Percentiles rank a stretch among this genome's conserved stretches.
Conservation (phyloP, 108 stramenopile genomes). For the Skeletonema potamos region DNA sequence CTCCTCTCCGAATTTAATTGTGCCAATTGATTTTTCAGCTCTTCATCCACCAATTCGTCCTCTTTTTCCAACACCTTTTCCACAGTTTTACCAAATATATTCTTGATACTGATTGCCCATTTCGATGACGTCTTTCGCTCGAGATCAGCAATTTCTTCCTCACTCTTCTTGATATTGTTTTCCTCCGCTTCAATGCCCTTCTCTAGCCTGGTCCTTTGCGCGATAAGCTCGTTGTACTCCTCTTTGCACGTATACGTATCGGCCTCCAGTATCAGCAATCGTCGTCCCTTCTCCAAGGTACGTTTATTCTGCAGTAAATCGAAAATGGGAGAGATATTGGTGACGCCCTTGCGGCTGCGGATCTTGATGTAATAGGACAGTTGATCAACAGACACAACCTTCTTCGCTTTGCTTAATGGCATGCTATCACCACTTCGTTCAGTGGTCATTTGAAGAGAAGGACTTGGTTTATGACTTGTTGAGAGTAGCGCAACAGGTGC, state of each 20-base stretch:
- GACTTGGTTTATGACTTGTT: not conserved
- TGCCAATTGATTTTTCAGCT: not conserved
- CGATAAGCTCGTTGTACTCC: not conserved
- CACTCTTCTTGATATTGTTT: not conserved
- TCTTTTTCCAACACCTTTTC: not conserved
- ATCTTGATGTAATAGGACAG: not conserved
- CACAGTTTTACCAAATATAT: not conserved
- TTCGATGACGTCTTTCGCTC: not conserved
- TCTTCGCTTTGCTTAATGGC: not conserved
- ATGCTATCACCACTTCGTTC: not conserved
- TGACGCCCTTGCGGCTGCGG: not conserved
- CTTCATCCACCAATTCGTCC: not conserved
- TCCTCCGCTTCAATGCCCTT: not conserved
- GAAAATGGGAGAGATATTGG: constrained; percentile 1
- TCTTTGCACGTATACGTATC: not conserved
- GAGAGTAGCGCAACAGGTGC: not conserved
- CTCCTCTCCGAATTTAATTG: not conserved
- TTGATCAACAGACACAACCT: not conserved
- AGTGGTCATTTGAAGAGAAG: not conserved
- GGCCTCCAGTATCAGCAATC: not conserved
- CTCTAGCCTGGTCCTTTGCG: not conserved
- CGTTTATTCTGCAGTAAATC: not conserved
- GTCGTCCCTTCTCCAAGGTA: not conserved
- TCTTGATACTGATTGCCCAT: not conserved
- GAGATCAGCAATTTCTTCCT: not conserved